Conservation (phyloP, 345 rosid species). For the Syzygium oleosum region DNA sequence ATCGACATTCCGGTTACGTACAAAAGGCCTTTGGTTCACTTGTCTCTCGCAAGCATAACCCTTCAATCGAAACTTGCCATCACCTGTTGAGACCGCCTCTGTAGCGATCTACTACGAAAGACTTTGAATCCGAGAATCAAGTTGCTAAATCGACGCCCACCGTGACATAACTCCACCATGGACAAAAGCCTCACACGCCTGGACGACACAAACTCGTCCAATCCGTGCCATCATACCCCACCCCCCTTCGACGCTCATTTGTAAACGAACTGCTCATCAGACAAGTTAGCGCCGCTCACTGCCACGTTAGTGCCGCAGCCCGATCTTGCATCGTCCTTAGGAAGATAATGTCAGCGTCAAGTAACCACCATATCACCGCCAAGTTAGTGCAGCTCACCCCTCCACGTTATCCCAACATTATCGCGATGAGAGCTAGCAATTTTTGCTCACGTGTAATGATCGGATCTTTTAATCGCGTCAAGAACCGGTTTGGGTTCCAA, state of each 20-base stretch:
- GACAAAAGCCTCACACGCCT: no score
- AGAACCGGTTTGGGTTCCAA: background rate
- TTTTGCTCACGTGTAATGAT: background rate
- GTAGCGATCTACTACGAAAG: no score
- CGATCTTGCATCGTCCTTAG: background rate
- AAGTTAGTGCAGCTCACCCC: background rate
- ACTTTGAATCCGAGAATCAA: no score
- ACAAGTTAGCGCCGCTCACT: background rate
- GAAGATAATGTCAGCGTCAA: background rate
- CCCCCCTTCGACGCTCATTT: background rate
- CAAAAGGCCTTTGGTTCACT: no score
- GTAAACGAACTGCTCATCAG: background rate
- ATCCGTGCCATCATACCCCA: background rate
- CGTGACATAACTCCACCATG: no score
- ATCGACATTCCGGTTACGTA: no score
- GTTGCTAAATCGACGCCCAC: no score
- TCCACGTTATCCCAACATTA: background rate
- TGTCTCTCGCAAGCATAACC: no score
- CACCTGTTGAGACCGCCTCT: no score
- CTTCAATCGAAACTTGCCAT: no score
- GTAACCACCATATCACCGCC: background rate
- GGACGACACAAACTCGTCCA: no score
- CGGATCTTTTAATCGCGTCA: background rate
- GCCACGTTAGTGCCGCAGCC: background rate
- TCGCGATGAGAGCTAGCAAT: background rate